phyloP scores from a whole-genome alignment of 2,329 filamentous ascomycete genomes.

The Cordyceps javanica region DNA sequence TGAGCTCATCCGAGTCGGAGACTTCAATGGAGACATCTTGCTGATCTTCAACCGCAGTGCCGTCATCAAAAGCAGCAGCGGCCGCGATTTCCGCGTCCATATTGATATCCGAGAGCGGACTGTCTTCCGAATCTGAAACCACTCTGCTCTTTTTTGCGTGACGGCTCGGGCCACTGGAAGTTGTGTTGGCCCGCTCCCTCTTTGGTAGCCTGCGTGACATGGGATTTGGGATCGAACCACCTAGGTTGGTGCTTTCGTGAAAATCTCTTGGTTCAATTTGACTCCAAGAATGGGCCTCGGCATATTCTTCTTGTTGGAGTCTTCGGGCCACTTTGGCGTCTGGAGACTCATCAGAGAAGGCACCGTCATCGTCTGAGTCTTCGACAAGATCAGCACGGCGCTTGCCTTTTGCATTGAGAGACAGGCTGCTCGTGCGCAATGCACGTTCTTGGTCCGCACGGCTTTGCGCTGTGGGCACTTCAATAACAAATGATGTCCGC shows the following conservation, averaged over 20 bases:
- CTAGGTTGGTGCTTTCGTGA: slow-evolving; percentile 3
- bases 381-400: slow-evolving; percentile 34
- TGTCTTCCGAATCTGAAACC: slow-evolving; percentile 26
- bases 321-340: slow-evolving; percentile 28
- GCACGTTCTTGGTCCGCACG: slow-evolving; percentile 24
- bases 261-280: neutral
- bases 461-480: slow-evolving; percentile 24
- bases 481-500: slow-evolving; percentile 19
- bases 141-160: slow-evolving; percentile 25
- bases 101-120: slow-evolving; percentile 20
- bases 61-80: slow-evolving; percentile 17
- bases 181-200: slow-evolving; percentile 17
- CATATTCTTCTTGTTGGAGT: slow-evolving; percentile 29
- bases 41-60: slow-evolving; percentile 5
- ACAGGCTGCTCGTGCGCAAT: slow-evolving; percentile 38
- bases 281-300: slow-evolving; percentile 13
- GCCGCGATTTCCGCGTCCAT: slow-evolving; percentile 27
- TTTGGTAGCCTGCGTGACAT: slow-evolving; percentile 20
- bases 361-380: slow-evolving; percentile 33
- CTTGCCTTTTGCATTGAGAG: slow-evolving; percentile 41
- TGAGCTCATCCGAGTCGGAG: slow-evolving; percentile 15
- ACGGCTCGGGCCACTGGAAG: slow-evolving; percentile 18
- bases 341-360: slow-evolving; percentile 19
- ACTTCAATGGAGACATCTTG: slow-evolving; percentile 15
- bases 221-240: slow-evolving; percentile 4